A percentile compares a stretch with the other conserved stretches of the same genome.
These are phyloP conservation scores for Echinosophora koreensis DNA, from an alignment of 306 rosid species.

Conservation along the genomic window DNA sequence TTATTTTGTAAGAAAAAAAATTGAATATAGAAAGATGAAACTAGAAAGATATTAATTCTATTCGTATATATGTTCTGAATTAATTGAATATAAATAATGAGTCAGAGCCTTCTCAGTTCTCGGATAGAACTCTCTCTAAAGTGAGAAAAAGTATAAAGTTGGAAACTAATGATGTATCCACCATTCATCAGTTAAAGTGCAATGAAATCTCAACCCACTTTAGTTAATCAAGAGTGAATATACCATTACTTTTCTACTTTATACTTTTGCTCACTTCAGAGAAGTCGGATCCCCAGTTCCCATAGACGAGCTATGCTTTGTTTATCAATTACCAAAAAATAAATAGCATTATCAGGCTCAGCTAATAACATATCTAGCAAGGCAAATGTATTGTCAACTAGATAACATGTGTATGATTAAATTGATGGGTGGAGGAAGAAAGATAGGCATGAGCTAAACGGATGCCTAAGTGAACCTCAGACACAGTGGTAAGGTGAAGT, in stretches of 20 bases:
- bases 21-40: background rate
- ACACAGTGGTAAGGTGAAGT: slow-evolving; percentile 63
- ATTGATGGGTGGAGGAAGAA: slow-evolving; percentile 22
- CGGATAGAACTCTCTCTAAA: too few relatives aligned
- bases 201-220: too few relatives aligned
- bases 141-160: too few relatives aligned
- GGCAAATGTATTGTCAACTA: background rate
- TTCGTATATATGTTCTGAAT: background rate
- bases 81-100: slow-evolving; percentile 1
- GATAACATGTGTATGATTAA: slow-evolving; percentile 21
- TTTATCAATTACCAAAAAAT: background rate
- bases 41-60: background rate
- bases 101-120: background rate
- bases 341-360: background rate
- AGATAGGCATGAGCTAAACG: slow-evolving; percentile 58
- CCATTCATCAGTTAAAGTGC: too few relatives aligned
- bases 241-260: too few relatives aligned
- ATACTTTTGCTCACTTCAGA: too few relatives aligned
- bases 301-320: background rate
- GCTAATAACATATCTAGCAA: background rate
- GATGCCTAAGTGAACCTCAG: slow-evolving; percentile 63
- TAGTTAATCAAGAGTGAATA: too few relatives aligned
- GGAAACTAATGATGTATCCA: too few relatives aligned
- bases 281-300: too few relatives aligned
- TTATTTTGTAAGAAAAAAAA: too few relatives aligned